These are phyloP conservation scores for Cinchona pubescens DNA, from an alignment of 257 asterid species.

Conservation along the genomic window DNA sequence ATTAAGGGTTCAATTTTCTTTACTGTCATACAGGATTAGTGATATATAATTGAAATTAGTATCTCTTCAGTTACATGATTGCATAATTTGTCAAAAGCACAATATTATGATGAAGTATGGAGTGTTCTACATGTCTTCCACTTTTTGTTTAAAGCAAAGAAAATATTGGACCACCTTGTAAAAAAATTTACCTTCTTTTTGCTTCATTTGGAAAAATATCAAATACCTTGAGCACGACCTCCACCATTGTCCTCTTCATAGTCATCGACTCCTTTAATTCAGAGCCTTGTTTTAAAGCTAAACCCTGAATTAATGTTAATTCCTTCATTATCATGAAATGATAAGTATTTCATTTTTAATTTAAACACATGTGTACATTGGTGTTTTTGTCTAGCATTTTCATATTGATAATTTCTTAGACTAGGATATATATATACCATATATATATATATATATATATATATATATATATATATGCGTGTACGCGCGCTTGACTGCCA, in stretches of 20 bases:
- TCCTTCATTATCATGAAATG: not conserved
- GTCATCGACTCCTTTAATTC: not conserved
- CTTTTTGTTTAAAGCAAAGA: not conserved
- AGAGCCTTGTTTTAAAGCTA: not conserved
- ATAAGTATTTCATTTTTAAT: not conserved
- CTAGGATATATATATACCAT: not conserved
- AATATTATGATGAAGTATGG: not conserved
- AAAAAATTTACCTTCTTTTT: not conserved
- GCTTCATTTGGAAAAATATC: not conserved
- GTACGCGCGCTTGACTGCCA: no score
- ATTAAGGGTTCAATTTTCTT: no score
- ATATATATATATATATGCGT: no score
- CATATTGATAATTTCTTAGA: not conserved
- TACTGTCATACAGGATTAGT: no score
- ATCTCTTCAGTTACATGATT: not conserved
- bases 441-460: no score
- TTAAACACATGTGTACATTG: not conserved
- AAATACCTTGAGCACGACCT: not conserved
- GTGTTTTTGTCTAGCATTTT: not conserved
- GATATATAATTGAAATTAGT: not conserved
- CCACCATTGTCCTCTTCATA: not conserved
- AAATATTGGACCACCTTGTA: not conserved
- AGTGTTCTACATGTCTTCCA: not conserved
- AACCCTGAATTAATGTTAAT: not conserved
- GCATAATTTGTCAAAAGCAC: not conserved